Percentiles rank a stretch among this genome's conserved stretches.
Conservation (phyloP, 495 filamentous ascomycete species). For the Podospora fimiseda region DNA sequence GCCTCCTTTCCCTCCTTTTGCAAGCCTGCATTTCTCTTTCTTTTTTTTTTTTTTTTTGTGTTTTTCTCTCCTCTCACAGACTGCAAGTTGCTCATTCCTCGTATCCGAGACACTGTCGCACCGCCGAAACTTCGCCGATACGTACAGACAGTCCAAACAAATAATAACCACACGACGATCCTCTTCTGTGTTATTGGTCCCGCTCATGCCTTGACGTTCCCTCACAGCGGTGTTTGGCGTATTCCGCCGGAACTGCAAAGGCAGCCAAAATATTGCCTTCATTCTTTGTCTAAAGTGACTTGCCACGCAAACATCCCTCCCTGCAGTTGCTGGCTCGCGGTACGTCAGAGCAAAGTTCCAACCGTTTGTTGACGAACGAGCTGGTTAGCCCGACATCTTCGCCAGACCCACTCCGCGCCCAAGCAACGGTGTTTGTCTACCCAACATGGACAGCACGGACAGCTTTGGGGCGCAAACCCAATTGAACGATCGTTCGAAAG, state of each 20-base stretch:
- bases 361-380: constrained; percentile 6
- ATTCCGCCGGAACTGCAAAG: no score
- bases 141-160: not conserved
- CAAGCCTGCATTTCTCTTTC: not conserved
- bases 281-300: not conserved
- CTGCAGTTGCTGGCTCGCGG: not conserved
- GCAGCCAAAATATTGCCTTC: not conserved
- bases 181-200: no score
- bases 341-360: not conserved
- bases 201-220: no score
- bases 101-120: not conserved
- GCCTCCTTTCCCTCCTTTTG: not conserved
- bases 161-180: no score
- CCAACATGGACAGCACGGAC: constrained; percentile 26
- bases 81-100: not conserved
- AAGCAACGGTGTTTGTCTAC: constrained; percentile 9
- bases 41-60: not conserved
- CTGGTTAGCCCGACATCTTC: constrained; percentile 10
- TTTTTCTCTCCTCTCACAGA: not conserved
- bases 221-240: no score
- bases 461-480: constrained; percentile 7
- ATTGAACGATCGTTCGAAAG: constrained; percentile 18
- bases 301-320: not conserved
- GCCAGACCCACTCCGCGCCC: constrained; percentile 8
- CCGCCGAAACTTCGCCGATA: not conserved